Conservation (phyloP, 805 yeast genomes). For the Candida fluviatilis region DNA sequence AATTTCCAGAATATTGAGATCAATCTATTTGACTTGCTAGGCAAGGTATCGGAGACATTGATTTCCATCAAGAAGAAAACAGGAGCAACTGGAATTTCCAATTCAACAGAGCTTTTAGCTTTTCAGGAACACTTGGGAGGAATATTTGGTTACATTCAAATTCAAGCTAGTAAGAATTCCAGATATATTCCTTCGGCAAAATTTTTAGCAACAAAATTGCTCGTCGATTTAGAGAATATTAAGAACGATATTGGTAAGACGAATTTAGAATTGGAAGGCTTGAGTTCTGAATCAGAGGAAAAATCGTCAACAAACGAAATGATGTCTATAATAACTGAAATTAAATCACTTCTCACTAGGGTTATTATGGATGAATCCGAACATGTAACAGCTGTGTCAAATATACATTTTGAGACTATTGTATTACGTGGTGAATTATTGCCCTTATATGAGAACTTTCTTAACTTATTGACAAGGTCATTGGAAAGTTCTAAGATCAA, state of each 20-base stretch:
- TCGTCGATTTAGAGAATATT: slow-evolving; percentile 5
- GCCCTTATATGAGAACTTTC: slow-evolving; percentile 47
- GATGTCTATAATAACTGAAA: background rate
- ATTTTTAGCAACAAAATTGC: slow-evolving; percentile 13
- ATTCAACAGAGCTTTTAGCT: background rate
- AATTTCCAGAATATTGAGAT: slow-evolving; percentile 44
- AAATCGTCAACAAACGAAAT: background rate
- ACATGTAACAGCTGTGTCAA: background rate
- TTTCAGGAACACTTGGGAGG: background rate
- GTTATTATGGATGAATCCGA: background rate
- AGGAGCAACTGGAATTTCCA: background rate
- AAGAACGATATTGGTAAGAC: slow-evolving; percentile 1
- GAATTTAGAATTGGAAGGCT: slow-evolving; percentile 5
- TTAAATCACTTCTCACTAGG: background rate
- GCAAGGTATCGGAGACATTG: slow-evolving; percentile 53
- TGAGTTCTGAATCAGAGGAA: slow-evolving; percentile 9
- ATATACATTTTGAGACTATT: too few relatives aligned
- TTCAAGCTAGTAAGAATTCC: slow-evolving; percentile 9
- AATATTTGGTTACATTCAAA: slow-evolving; percentile 10
- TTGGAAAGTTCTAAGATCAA: slow-evolving; percentile 30
- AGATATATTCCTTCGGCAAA: slow-evolving; percentile 8
- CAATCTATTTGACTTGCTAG: slow-evolving; percentile 56
- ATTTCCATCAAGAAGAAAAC: slow-evolving; percentile 24
- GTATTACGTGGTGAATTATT: slow-evolving; percentile 27
- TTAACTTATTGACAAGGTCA: slow-evolving; percentile 41